Conservation (phyloP, 2,329 filamentous ascomycete species). For the Geoglossum cookeanum region DNA sequence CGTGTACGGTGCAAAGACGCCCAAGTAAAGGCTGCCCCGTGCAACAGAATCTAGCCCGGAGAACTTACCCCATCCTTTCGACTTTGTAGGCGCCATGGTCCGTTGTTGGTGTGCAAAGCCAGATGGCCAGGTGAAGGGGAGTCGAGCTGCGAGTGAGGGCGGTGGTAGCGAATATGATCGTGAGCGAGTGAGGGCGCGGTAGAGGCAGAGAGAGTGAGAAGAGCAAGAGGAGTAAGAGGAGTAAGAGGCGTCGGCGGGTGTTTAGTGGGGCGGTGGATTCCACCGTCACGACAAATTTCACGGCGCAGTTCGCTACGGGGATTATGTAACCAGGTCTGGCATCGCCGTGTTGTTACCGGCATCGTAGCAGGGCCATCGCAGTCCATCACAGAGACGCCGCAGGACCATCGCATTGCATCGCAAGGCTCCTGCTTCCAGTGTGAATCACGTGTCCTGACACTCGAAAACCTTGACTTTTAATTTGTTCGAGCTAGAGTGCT, state of each 20-base stretch:
- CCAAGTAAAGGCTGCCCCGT: background rate
- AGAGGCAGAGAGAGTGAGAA: background rate
- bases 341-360: too few species aligned
- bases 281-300: background rate
- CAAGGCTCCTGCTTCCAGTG: background rate
- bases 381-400: too few species aligned
- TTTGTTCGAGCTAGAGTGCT: background rate
- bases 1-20: too few species aligned
- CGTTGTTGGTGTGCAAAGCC: background rate
- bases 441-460: background rate
- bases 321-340: background rate
- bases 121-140: background rate
- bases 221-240: background rate
- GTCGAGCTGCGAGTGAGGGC: background rate
- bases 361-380: too few species aligned
- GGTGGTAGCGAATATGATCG: background rate
- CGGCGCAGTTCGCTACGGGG: background rate
- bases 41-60: background rate
- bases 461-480: background rate
- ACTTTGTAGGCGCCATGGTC: slow-evolving; percentile 28
- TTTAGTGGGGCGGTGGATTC: background rate
- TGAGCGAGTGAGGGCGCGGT: too few species aligned
- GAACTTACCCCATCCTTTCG: slow-evolving; percentile 19
- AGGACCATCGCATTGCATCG: background rate
- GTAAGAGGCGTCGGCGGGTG: background rate